Evolutionary conservation across 495 filamentous ascomycete genomes (phyloP), one percentile per base, ranked within the genome.

Genomic region (Annulohypoxylon bovei): DNA sequence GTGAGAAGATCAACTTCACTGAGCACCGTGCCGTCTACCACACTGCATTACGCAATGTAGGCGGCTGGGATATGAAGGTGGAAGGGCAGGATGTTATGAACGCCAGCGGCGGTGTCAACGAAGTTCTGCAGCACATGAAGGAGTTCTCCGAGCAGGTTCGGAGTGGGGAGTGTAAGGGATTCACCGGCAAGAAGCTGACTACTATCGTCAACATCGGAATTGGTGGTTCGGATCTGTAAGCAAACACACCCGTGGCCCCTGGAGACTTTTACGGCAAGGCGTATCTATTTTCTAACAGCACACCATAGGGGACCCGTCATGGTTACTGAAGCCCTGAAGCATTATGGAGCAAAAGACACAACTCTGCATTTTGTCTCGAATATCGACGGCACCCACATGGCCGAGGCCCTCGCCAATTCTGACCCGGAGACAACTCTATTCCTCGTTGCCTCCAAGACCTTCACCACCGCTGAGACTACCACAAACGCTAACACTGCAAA

Each of bases 1-100:
- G 95, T 70, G 91, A 98, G 77, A 93, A 95, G 87, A 98, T 99
- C 86, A 99, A 99, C 88, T 97, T 97, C 84, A 99, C 95, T 46
- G 95, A 99, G 86, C 84, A 95, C 73, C 89, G 96, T 61, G 95
- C 95, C 68, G 95, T 99, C 67, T 97, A 97, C 84, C 95, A 98
- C 81, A 88, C 90, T 72, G 96, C 96, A 44, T 83, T 99, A 77
- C 91, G 95, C 77, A 99, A 99, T 79, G 88, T 91, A 61, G 85
- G 86, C 77, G 93, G 92, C 77, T 83, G 91, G 86, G 86, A 90
- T 20, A 96, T 99, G 92, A 82, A 92, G 81, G 96, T 99, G 18
- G 91, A 98, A 64, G 96, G 96, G 59, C 87, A 94, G 82, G 95
- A 95, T 77, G 96, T 99, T 75, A 95, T 98, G 75, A 94, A 95